These are phyloP conservation scores for Clitopilus hobsonii DNA, from an alignment of 768 basidiomycete species.

Conservation along the genomic window DNA sequence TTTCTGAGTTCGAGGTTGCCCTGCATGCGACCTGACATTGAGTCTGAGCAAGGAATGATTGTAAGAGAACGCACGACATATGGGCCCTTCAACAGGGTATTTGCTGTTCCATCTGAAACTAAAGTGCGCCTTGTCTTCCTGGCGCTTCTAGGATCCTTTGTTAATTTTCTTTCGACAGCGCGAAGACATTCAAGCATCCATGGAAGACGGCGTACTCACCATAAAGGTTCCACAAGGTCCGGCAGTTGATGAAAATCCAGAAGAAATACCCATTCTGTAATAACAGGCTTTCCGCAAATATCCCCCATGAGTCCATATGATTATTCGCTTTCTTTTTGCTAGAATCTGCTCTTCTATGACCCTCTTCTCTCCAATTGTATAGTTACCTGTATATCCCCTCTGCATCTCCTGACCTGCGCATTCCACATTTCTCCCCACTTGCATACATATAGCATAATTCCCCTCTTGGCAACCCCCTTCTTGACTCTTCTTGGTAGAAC, in stretches of 20 bases:
- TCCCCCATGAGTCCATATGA: not conserved
- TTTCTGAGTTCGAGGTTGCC: conserved; percentile 35
- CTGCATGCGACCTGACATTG: conserved; percentile 3
- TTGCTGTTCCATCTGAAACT: conserved; percentile 52
- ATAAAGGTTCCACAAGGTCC: conserved; percentile 49
- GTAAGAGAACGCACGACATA: conserved; percentile 47
- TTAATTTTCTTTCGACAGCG: conserved; percentile 23
- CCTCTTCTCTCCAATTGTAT: too few species aligned
- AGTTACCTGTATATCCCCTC: not conserved
- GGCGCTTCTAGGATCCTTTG: conserved; percentile 11
- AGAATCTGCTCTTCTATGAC: not conserved
- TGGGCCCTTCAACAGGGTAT: conserved; percentile 42
- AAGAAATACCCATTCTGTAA: conserved; percentile 49
- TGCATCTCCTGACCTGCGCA: not conserved
- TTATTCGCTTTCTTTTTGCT: not conserved
- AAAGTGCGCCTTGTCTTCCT: conserved; percentile 36
- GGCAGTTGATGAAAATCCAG: conserved; percentile 36
- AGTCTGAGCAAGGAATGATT: conserved; percentile 7
- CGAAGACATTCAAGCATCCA: conserved; percentile 47
- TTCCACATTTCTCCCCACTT: not conserved
- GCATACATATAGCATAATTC: not conserved
- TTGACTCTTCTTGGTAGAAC: not conserved
- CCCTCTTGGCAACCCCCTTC: not conserved
- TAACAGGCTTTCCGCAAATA: conserved; percentile 5
- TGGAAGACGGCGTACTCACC: conserved; percentile 59